Percentiles rank a stretch among this genome's conserved stretches.
Evolutionary conservation across 768 basidiomycete species (phyloP).

Genomic region (Boletus fagicola): DNA sequence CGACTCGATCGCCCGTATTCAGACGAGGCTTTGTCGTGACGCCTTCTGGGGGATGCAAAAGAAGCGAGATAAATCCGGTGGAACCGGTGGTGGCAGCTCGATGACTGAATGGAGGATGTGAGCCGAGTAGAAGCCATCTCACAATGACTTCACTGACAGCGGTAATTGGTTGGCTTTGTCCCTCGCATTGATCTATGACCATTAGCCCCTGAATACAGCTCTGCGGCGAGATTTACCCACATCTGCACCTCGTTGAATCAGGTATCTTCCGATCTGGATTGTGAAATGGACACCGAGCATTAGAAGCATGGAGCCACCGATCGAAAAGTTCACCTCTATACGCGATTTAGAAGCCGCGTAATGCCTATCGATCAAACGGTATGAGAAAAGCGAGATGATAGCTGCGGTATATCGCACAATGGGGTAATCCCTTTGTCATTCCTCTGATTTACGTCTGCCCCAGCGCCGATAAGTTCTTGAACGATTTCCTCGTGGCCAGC

Average conservation of each 20-base stretch:
- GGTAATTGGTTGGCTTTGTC: slow-evolving; percentile 93
- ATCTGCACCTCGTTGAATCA: slow-evolving; percentile 88
- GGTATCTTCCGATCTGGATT: slow-evolving; percentile 76
- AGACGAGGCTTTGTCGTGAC: slow-evolving; percentile 68
- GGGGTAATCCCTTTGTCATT: slow-evolving; percentile 85
- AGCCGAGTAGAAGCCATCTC: neutral
- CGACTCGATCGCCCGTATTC: slow-evolving; percentile 81
- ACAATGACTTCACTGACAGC: slow-evolving; percentile 46
- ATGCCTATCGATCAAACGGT: slow-evolving; percentile 50
- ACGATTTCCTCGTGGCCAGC: slow-evolving; percentile 77
- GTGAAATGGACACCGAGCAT: slow-evolving; percentile 28
- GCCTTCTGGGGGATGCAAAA: slow-evolving; percentile 81
- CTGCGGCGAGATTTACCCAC: slow-evolving; percentile 51
- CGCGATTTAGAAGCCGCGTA: slow-evolving; percentile 93
- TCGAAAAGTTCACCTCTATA: slow-evolving; percentile 57
- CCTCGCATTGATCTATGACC: slow-evolving; percentile 81
- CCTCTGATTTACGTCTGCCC: slow-evolving; percentile 74
- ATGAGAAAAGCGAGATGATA: slow-evolving; percentile 1
- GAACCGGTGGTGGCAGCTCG: slow-evolving; percentile 96
- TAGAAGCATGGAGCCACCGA: slow-evolving; percentile 19
- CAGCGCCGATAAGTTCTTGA: slow-evolving; percentile 74
- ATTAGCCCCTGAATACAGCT: slow-evolving; percentile 32
- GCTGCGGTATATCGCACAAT: slow-evolving; percentile 49
- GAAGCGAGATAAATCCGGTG: slow-evolving; percentile 79
- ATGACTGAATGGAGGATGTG: slow-evolving; percentile 53